Percentiles rank a stretch among this genome's conserved stretches.
Evolutionary conservation across 2,329 filamentous ascomycete species (phyloP).

Genomic region (Aspergillus niger): DNA sequence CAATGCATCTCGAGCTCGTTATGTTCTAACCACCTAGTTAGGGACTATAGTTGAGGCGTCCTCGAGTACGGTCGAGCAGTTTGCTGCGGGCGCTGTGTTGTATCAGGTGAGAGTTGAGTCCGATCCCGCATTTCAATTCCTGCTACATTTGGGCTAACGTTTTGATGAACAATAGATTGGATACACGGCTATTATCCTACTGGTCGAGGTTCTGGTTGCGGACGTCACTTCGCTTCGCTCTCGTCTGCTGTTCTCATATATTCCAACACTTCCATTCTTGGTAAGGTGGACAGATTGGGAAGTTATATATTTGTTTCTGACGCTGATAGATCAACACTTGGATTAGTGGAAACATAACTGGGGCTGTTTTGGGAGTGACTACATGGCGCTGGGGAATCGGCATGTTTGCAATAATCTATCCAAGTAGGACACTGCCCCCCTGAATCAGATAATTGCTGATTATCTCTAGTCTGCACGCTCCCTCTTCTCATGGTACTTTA

Average conservation of each 20-base stretch:
- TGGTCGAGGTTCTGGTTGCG: conserved; percentile 65
- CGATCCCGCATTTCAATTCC: no score
- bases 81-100: conserved; percentile 60
- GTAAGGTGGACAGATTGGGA: conserved; percentile 34
- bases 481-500: conserved; percentile 58
- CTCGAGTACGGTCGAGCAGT: conserved; percentile 52
- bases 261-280: conserved; percentile 62
- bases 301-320: no score
- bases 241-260: conserved; percentile 65
- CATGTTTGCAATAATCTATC: conserved; percentile 66
- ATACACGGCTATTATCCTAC: conserved; percentile 62
- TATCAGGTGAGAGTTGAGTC: conserved; percentile 49
- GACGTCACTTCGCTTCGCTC: conserved; percentile 65
- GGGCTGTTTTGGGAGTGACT: conserved; percentile 52
- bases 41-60: conserved; percentile 61
- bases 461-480: conserved; percentile 47
- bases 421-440: conserved; percentile 30
- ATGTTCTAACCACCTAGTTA: neutral
- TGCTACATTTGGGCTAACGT: neutral
- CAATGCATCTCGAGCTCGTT: neutral
- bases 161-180: conserved; percentile 48
- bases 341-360: conserved; percentile 61
- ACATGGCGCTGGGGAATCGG: conserved; percentile 66
- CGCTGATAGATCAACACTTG: conserved; percentile 58
- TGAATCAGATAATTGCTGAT: neutral